phyloP scores from a whole-genome alignment of 2,329 filamentous ascomycete species.

The Bisporella sp. region DNA sequence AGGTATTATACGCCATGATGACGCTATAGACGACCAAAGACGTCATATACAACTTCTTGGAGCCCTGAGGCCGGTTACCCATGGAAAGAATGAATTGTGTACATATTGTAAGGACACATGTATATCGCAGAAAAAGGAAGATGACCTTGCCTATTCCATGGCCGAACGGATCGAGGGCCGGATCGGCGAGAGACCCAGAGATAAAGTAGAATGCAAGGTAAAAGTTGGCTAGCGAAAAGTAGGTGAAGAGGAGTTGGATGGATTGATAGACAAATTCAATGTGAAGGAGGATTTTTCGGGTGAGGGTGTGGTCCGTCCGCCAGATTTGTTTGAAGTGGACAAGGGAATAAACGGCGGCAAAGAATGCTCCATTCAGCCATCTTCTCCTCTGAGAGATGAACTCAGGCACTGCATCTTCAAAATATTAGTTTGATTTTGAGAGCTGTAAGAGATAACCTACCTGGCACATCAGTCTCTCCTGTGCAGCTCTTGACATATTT shows the following conservation, averaged over 20 bases:
- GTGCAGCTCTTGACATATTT: constrained; percentile 97
- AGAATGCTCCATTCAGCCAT: constrained; percentile 98
- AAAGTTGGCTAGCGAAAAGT: constrained; percentile 97
- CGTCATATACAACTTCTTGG: constrained; percentile 80
- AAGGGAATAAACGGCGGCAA: constrained; percentile 94
- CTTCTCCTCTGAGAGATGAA: constrained; percentile 94
- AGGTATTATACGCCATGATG: constrained; percentile 95
- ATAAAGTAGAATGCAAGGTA: constrained; percentile 99
- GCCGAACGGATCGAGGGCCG: constrained; percentile 80
- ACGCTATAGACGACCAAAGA: constrained; percentile 86
- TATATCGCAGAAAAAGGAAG: constrained; percentile 81
- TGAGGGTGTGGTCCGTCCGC: constrained; percentile 82
- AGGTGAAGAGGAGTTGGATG: constrained; percentile 88
- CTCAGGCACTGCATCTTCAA: constrained; percentile 80
- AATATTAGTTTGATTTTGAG: constrained; percentile 5
- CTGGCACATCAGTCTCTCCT: constrained; percentile 95
- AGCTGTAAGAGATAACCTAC: constrained; percentile 43
- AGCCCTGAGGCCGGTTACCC: constrained; percentile 91
- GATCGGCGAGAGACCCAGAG: constrained; percentile 78
- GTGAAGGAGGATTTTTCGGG: constrained; percentile 84
- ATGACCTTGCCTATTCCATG: constrained; percentile 78
- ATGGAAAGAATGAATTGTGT: constrained; percentile 95
- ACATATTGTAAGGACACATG: constrained; percentile 78
- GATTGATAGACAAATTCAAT: constrained; percentile 96
- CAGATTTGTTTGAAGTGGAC: constrained; percentile 93